Conservation (phyloP, 2,329 filamentous ascomycete genomes). For the Juglanconis juglandina region DNA sequence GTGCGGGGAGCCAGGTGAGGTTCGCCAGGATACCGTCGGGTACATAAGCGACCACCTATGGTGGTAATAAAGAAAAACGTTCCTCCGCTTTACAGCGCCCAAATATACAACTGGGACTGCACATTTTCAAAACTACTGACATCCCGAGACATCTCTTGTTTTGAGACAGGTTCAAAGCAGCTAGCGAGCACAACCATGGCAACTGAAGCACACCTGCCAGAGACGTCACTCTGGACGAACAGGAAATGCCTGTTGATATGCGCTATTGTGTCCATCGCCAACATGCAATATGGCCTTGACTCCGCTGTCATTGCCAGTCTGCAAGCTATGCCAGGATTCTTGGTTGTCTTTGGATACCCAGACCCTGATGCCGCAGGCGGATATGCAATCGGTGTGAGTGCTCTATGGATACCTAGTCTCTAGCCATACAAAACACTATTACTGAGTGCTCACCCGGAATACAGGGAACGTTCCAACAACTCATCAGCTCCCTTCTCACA, state of each 20-base stretch:
- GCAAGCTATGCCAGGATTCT: slow-evolving; percentile 50
- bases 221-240: slow-evolving; percentile 36
- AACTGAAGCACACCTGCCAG: slow-evolving; percentile 22
- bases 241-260: slow-evolving; percentile 45
- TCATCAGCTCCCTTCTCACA: slow-evolving; percentile 50
- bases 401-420: background rate
- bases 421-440: slow-evolving; percentile 16
- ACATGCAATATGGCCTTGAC: slow-evolving; percentile 52
- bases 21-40: too few relatives aligned
- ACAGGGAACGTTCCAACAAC: slow-evolving; percentile 47
- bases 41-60: too few relatives aligned
- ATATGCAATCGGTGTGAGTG: slow-evolving; percentile 39
- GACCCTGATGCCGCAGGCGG: slow-evolving; percentile 33
- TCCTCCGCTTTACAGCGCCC: too few relatives aligned
- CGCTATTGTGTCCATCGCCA: slow-evolving; percentile 43
- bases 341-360: slow-evolving; percentile 47
- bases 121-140: background rate
- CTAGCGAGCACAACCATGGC: slow-evolving; percentile 19
- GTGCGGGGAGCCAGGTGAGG: too few relatives aligned
- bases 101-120: too few relatives aligned
- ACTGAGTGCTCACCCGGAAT: slow-evolving; percentile 13
- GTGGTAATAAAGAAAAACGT: too few relatives aligned
- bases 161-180: background rate
- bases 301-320: slow-evolving; percentile 42
- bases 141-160: background rate